A percentile compares a stretch with the other conserved stretches of the same genome.
Conservation (phyloP, 768 basidiomycete species). For the Myochromella boudieri region DNA sequence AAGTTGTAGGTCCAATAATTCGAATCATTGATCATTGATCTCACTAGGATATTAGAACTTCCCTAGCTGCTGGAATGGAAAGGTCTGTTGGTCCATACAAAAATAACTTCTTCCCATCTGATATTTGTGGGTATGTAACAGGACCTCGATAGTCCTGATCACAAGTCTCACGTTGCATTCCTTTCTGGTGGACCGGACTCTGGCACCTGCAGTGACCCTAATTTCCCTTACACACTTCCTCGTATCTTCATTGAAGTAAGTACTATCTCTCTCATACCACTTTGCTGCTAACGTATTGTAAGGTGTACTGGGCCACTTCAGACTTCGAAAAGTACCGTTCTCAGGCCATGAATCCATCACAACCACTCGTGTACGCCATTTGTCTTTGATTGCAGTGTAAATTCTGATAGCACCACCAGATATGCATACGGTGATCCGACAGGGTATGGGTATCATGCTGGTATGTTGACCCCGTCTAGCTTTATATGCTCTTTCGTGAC, state of each 20-base stretch:
- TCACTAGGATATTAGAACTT: constrained; percentile 37
- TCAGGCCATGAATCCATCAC: constrained; percentile 44
- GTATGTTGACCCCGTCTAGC: constrained; percentile 25
- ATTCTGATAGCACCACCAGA: constrained; percentile 20
- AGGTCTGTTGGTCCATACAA: constrained; percentile 27
- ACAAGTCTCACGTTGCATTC: constrained; percentile 53
- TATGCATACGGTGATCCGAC: constrained; percentile 60
- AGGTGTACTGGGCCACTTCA: constrained; percentile 47
- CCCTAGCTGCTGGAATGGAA: constrained; percentile 58
- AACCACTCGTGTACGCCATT: constrained; percentile 50
- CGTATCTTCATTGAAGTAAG: constrained; percentile 54
- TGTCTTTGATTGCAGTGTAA: background rate
- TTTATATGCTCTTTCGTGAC: background rate
- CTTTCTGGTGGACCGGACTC: constrained; percentile 45
- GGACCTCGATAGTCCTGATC: constrained; percentile 49
- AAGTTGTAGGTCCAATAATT: constrained; percentile 41
- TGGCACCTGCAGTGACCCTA: constrained; percentile 47
- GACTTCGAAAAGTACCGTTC: constrained; percentile 33
- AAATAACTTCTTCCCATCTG: background rate
- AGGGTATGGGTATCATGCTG: constrained; percentile 61
- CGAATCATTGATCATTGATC: background rate
- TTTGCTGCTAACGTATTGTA: background rate
- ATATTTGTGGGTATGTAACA: constrained; percentile 10
- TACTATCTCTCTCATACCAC: constrained; percentile 1
- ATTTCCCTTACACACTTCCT: constrained; percentile 43